Evolutionary conservation across 441 rosid species (phyloP), one percentile per base, ranked within the genome.

Genomic region (Euphorbia schlechtendalii): DNA sequence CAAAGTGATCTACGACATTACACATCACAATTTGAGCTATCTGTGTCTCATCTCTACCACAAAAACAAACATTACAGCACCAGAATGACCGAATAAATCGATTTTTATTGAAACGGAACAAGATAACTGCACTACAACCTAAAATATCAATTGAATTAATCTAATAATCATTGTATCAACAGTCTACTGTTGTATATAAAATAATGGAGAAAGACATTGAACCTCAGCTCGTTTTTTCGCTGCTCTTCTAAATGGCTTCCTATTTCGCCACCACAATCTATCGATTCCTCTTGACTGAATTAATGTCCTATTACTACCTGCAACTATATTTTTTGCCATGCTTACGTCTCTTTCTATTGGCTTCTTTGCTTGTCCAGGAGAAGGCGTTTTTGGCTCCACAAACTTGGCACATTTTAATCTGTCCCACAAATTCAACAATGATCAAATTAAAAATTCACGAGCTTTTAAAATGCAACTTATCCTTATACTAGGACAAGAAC

Each of bases 241-340:
- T 56, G 70, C 77, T 67, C 96, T 81, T 77, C 87, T 76, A 72
- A 77, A 76, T 34, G 89, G 90, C 87, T 93, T 93, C 70, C 83
- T 80, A 52, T 67, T 83, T 54, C 61, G 82, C 99, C 99, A 90
- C 82, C 81, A 69, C 46, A 88, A 71, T 24, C 53, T 55, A 70
- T 71, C 84, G 25, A 81, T 70, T 56, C 77, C 81, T 63, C 68
- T 52, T 2, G 71, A 56, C 64, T 25, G 51, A 24, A 56, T 67
- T 27, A 70, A 63, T 20, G 25, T 69, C 18, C 25, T 32, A 61
- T 38, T 66, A 28, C 65, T n/a, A 52, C 53, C 27, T 25, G 70
- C 25, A 13, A 68, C 41, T 68, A 43, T 46, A 66, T 69, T 76
- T 56, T 69, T 74, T 0, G 45, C 55, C 0, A 22, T 54, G 56